These are phyloP conservation scores for Hygrocybe punicea DNA, from an alignment of 768 basidiomycete genomes.

Conservation along the genomic window DNA sequence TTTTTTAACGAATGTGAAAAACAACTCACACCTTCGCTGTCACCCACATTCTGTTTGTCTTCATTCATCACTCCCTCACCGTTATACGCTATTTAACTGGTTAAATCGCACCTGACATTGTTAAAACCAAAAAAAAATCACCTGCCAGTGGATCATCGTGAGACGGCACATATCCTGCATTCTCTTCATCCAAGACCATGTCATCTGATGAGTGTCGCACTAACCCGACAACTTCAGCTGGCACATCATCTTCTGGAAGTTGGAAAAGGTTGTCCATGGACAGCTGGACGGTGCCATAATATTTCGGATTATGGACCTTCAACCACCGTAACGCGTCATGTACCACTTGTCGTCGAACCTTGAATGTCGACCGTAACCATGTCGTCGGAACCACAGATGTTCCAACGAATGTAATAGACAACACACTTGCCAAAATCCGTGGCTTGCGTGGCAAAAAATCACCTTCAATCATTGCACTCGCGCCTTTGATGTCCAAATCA, in stretches of 20 bases:
- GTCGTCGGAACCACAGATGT: background rate
- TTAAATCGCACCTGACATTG: no score
- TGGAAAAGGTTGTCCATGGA: constrained; percentile 1
- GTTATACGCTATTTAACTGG: no score
- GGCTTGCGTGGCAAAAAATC: constrained; percentile 5
- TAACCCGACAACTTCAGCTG: constrained; percentile 4
- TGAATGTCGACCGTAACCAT: constrained; percentile 6
- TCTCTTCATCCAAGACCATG: no score
- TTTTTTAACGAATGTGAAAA: background rate
- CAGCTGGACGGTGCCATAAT: constrained; percentile 24
- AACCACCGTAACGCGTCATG: constrained; percentile 28
- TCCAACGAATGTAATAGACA: constrained; percentile 20
- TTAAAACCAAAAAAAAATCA: no score
- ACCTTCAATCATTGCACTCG: background rate
- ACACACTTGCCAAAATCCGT: constrained; percentile 11
- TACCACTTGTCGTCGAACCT: constrained; percentile 12
- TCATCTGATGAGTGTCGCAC: constrained; percentile 9
- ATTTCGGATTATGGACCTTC: constrained; percentile 26
- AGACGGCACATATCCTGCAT: no score
- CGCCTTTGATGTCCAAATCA: no score
- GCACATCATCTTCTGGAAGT: no score
- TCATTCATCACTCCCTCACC: no score
- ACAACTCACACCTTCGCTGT: background rate
- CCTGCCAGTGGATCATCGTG: no score
- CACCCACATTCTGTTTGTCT: no score